These are phyloP conservation scores for Rhizopogon vesiculosus DNA, from an alignment of 768 basidiomycete species.

Conservation along the genomic window DNA sequence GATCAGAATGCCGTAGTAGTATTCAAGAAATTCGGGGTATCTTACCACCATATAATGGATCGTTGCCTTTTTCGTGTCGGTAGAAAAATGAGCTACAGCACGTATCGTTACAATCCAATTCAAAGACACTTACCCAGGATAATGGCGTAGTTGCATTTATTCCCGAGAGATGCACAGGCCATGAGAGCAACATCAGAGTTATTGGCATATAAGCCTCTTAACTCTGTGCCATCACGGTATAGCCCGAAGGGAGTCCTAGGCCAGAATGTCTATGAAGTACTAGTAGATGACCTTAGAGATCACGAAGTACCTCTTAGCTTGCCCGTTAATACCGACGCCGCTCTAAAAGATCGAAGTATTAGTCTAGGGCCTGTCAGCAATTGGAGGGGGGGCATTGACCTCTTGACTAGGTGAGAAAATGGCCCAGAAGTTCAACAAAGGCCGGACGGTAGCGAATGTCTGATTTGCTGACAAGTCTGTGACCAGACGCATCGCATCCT, in stretches of 20 bases:
- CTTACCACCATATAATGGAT: slow-evolving; percentile 74
- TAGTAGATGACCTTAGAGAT: background rate
- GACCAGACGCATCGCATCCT: slow-evolving; percentile 63
- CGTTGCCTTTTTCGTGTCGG: slow-evolving; percentile 49
- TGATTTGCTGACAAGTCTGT: slow-evolving; percentile 67
- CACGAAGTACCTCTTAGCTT: slow-evolving; percentile 57
- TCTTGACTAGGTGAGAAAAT: slow-evolving; percentile 73
- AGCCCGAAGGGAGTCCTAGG: slow-evolving; percentile 69
- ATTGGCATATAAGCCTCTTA: slow-evolving; percentile 67
- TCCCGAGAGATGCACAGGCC: slow-evolving; percentile 61
- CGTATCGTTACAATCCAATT: background rate
- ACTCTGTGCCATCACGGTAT: slow-evolving; percentile 74
- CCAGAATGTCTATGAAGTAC: slow-evolving; percentile 3
- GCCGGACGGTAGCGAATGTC: slow-evolving; percentile 72
- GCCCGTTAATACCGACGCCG: slow-evolving; percentile 64
- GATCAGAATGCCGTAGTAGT: background rate
- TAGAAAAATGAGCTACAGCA: background rate
- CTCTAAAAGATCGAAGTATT: slow-evolving; percentile 31
- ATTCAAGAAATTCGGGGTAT: background rate
- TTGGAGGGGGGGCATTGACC: slow-evolving; percentile 30
- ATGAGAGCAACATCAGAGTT: slow-evolving; percentile 62
- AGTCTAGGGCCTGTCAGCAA: background rate
- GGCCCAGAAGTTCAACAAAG: slow-evolving; percentile 78
- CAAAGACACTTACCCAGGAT: slow-evolving; percentile 48
- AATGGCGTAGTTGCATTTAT: slow-evolving; percentile 72